A percentile compares a stretch with the other conserved stretches of the same genome.
Conservation (phyloP, 202 grass and related monocot species). For the Zoysia matrella region DNA sequence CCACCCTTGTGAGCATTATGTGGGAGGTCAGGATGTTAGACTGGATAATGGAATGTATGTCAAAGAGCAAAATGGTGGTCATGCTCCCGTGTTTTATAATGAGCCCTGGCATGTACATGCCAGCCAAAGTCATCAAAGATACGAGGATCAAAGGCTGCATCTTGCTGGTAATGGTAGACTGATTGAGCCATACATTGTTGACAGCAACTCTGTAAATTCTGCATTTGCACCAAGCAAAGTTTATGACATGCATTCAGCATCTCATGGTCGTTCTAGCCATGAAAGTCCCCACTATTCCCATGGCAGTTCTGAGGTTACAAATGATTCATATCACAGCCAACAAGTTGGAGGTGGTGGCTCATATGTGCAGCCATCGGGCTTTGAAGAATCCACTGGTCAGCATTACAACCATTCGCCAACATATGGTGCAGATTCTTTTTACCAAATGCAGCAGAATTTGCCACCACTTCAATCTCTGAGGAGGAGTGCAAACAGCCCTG, state of each 20-base stretch:
- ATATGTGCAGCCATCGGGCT: slow-evolving; percentile 50
- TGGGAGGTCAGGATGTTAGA: slow-evolving; percentile 64
- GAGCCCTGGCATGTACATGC: slow-evolving; percentile 57
- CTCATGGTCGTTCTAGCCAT: slow-evolving; percentile 54
- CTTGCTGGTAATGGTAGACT: slow-evolving; percentile 55
- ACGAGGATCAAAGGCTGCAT: slow-evolving; percentile 68
- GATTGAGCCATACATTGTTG: slow-evolving; percentile 55
- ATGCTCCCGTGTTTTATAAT: neutral
- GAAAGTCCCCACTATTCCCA: slow-evolving; percentile 64
- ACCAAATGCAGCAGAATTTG: slow-evolving; percentile 51
- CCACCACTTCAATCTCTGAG: slow-evolving; percentile 61
- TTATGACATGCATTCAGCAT: neutral
- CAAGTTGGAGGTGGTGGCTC: slow-evolving; percentile 50
- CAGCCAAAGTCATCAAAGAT: slow-evolving; percentile 62
- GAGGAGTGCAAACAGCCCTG: slow-evolving; percentile 60
- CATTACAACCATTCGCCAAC: slow-evolving; percentile 66
- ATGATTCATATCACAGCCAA: slow-evolving; percentile 73
- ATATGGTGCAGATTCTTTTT: slow-evolving; percentile 73
- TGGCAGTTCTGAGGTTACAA: slow-evolving; percentile 48
- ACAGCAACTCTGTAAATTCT: slow-evolving; percentile 43
- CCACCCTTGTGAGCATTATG: slow-evolving; percentile 56
- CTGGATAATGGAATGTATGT: slow-evolving; percentile 59
- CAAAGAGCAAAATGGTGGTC: slow-evolving; percentile 37
- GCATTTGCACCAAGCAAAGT: too few species aligned
- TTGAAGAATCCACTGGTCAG: slow-evolving; percentile 57